phyloP scores from a whole-genome alignment of 176 grass and related monocot species.

The Saccharum officinarum region DNA sequence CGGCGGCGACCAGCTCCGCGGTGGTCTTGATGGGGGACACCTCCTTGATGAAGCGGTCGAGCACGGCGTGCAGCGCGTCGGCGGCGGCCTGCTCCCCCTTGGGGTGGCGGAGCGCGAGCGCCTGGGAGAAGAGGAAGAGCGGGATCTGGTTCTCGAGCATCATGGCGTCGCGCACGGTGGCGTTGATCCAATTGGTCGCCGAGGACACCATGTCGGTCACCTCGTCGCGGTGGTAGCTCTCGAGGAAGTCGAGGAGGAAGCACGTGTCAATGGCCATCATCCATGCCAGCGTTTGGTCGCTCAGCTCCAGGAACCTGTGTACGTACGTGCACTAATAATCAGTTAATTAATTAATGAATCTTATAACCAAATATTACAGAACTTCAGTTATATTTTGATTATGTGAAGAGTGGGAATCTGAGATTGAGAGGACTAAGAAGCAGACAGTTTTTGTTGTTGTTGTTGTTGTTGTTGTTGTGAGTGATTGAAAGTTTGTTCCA shows the following conservation, averaged over 20 bases:
- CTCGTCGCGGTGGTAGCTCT: constrained; percentile 50
- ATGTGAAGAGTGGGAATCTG: too few relatives aligned
- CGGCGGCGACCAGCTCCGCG: background rate
- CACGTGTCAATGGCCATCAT: constrained; percentile 78
- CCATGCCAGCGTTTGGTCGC: constrained; percentile 67
- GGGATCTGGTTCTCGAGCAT: constrained; percentile 89
- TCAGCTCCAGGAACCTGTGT: constrained; percentile 60
- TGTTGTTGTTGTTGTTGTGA: too few relatives aligned
- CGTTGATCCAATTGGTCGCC: constrained; percentile 58
- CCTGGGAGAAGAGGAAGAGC: constrained; percentile 52
- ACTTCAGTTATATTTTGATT: too few relatives aligned
- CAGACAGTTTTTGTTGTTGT: too few relatives aligned
- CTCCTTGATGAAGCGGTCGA: constrained; percentile 50
- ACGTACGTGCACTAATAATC: background rate
- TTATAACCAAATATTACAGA: too few relatives aligned
- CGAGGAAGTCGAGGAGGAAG: constrained; percentile 79
- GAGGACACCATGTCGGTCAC: constrained; percentile 53
- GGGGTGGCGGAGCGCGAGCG: constrained; percentile 43
- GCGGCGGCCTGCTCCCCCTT: constrained; percentile 21
- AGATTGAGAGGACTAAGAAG: too few relatives aligned
- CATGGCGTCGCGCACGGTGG: constrained; percentile 66
- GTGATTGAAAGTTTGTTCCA: too few relatives aligned
- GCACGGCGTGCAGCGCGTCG: background rate
- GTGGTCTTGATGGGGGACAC: constrained; percentile 70
- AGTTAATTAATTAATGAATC: background rate